Evolutionary conservation across 805 yeast species (phyloP).

Genomic region (Kazachstania taianensis): DNA sequence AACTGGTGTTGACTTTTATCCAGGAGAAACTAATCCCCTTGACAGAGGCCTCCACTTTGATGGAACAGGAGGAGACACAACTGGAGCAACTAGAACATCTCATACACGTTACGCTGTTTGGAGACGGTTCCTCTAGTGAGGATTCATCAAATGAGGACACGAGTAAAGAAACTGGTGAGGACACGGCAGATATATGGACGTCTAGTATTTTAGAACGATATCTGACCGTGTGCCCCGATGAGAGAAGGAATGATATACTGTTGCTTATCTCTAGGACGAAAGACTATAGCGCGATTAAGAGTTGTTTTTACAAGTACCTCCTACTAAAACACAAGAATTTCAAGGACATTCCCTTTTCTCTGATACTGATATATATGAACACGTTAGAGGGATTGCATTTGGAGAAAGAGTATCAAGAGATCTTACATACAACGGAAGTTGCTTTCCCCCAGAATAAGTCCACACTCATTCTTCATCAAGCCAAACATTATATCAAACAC

Average conservation of each 20-base stretch:
- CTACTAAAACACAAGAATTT: too few species aligned
- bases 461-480: conserved; percentile 37
- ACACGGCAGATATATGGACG: conserved; percentile 14
- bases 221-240: conserved; percentile 14
- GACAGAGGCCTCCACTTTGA: conserved; percentile 4
- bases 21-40: conserved; percentile 12
- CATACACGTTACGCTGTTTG: conserved; percentile 8
- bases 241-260: conserved; percentile 7
- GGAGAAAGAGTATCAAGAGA: conserved; percentile 26
- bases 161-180: neutral
- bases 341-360: conserved; percentile 7
- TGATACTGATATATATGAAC: conserved; percentile 11
- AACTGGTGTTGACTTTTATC: conserved; percentile 14
- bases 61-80: conserved; percentile 7
- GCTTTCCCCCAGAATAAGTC: conserved; percentile 55
- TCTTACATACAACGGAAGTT: conserved; percentile 3
- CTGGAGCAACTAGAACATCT: conserved; percentile 8
- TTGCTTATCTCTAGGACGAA: conserved; percentile 9
- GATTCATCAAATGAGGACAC: too few species aligned
- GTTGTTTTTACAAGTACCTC: conserved; percentile 11
- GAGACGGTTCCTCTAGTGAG: conserved; percentile 1
- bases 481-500: conserved; percentile 37
- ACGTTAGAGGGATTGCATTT: conserved; percentile 7
- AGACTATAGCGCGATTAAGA: conserved; percentile 11
- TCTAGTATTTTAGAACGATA: conserved; percentile 18